Evolutionary conservation across 768 basidiomycete species (phyloP).

Genomic region (Leccinellum rugosiceps): DNA sequence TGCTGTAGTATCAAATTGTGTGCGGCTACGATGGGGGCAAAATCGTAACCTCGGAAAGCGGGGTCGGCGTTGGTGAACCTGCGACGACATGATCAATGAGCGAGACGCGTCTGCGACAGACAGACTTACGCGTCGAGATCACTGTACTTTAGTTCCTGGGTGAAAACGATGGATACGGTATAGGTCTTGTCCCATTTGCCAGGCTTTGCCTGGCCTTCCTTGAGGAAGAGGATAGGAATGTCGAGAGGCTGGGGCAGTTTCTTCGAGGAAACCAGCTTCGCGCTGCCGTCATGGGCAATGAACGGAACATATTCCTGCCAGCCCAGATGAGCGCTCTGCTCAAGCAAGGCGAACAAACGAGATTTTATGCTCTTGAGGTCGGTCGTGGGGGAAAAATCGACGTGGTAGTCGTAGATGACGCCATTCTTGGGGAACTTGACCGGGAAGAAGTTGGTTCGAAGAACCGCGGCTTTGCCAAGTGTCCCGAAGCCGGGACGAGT

Average conservation of each 20-base stretch:
- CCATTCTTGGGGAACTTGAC: slow-evolving; percentile 37
- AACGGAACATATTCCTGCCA: slow-evolving; percentile 37
- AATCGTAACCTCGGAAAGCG: slow-evolving; percentile 38
- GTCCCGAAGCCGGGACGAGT: slow-evolving; percentile 47
- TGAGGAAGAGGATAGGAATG: slow-evolving; percentile 34
- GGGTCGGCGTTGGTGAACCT: slow-evolving; percentile 42
- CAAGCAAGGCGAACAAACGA: slow-evolving; percentile 44
- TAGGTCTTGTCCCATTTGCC: slow-evolving; percentile 33
- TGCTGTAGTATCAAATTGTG: slow-evolving; percentile 47
- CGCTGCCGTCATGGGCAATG: slow-evolving; percentile 40
- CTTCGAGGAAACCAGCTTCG: slow-evolving; percentile 41
- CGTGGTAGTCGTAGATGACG: slow-evolving; percentile 44
- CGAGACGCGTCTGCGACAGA: not conserved
- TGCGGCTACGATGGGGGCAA: slow-evolving; percentile 42
- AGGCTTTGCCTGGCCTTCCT: slow-evolving; percentile 39
- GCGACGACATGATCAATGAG: not conserved
- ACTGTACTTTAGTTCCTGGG: slow-evolving; percentile 28
- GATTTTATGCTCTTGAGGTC: slow-evolving; percentile 36
- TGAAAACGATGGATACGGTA: slow-evolving; percentile 35
- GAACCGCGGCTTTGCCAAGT: slow-evolving; percentile 35
- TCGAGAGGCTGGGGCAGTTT: slow-evolving; percentile 37
- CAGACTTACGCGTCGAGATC: slow-evolving; percentile 34
- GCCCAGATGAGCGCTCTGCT: slow-evolving; percentile 31
- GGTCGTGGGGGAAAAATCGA: slow-evolving; percentile 35
- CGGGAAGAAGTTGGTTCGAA: slow-evolving; percentile 52